Evolutionary conservation across 208 protist genomes (phyloP).

Genomic region (Leishmania amazonensis): DNA sequence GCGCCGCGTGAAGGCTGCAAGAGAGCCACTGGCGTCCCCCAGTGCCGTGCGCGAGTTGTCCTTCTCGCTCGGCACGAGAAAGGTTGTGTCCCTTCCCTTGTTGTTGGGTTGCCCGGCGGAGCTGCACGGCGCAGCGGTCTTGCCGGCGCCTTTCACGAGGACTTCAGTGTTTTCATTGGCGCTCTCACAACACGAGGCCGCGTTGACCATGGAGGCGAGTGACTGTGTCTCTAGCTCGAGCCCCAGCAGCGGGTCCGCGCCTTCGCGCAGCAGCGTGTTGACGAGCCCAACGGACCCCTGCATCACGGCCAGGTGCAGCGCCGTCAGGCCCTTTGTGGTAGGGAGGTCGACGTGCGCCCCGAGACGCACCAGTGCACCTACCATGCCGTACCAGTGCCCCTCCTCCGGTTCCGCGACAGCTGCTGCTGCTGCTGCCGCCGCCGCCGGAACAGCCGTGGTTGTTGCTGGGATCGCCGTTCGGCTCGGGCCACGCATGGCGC

Average conservation of each 20-base stretch:
- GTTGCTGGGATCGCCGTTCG: not conserved
- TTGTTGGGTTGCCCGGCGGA: not conserved
- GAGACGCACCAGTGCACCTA: constrained; percentile 31
- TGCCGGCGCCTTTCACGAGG: not conserved
- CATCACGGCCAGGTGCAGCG: constrained; percentile 46
- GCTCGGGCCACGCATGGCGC: not conserved
- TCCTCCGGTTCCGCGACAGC: constrained; percentile 16
- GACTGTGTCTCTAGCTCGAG: constrained; percentile 23
- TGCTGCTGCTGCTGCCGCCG: constrained; percentile 7
- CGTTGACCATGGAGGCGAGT: constrained; percentile 2
- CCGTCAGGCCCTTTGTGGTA: constrained; percentile 34
- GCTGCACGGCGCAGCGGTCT: not conserved
- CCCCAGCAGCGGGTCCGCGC: constrained; percentile 34
- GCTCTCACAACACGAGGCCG: constrained; percentile 3
- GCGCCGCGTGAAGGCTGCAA: not conserved
- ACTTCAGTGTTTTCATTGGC: not conserved
- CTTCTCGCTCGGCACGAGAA: not conserved
- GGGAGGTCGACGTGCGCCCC: constrained; percentile 40
- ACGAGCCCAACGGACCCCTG: constrained; percentile 33
- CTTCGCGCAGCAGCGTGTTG: constrained; percentile 42
- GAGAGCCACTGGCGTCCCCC: not conserved
- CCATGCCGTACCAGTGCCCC: constrained; percentile 28
- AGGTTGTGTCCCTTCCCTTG: not conserved
- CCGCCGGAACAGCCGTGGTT: not conserved
- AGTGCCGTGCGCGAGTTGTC: not conserved